These are phyloP conservation scores for Handroanthus guayacan DNA, from an alignment of 257 asterid species.

Conservation along the genomic window DNA sequence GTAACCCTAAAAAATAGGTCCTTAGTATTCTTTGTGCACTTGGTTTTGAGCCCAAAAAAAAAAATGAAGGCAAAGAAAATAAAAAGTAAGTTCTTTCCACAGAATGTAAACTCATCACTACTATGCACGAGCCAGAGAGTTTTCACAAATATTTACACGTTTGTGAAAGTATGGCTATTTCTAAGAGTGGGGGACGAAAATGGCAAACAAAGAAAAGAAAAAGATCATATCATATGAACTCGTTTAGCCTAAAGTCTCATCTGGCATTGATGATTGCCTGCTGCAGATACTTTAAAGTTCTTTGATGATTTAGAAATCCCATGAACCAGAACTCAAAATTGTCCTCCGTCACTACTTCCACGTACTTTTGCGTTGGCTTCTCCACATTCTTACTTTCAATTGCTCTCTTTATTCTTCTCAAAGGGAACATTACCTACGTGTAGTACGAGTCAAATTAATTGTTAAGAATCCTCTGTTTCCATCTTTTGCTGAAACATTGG, in stretches of 20 bases:
- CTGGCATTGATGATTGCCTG: conserved; percentile 42
- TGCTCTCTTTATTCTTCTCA: conserved; percentile 43
- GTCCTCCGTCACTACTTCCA: conserved; percentile 51
- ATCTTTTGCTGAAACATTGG: background rate
- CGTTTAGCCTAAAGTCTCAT: background rate
- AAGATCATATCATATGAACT: background rate
- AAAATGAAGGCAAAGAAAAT: too few relatives aligned
- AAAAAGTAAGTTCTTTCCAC: too few relatives aligned
- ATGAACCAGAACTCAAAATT: conserved; percentile 65
- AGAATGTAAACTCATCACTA: conserved; percentile 11
- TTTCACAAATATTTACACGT: conserved; percentile 11
- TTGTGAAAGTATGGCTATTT: background rate
- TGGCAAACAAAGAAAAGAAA: background rate
- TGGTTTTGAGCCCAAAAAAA: too few relatives aligned
- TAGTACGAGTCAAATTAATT: background rate
- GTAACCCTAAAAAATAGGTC: too few relatives aligned
- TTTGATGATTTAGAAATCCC: conserved; percentile 57
- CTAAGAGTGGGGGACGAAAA: too few relatives aligned
- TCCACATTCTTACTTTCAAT: conserved; percentile 37
- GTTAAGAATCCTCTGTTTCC: too few relatives aligned
- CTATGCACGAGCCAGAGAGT: background rate
- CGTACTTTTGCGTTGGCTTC: conserved; percentile 53
- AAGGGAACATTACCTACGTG: conserved; percentile 44
- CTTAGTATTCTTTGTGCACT: too few relatives aligned
- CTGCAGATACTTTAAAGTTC: conserved; percentile 43